These are phyloP conservation scores for Trichoderma brevicompactum DNA, from an alignment of 2,329 filamentous ascomycete genomes.

Conservation along the genomic window DNA sequence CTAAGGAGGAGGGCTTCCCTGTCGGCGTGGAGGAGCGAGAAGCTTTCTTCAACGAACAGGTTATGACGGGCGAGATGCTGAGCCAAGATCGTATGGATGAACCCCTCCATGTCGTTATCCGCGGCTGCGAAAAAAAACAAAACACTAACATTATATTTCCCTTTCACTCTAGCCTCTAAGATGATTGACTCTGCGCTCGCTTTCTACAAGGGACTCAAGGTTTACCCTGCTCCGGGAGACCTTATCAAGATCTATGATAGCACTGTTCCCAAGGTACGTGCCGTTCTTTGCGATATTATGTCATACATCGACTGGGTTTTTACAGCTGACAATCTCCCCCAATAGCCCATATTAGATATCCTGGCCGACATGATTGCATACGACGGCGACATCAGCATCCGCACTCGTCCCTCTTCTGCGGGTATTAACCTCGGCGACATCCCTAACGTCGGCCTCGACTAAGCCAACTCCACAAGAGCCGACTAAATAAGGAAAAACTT, in stretches of 20 bases:
- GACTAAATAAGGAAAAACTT: neutral
- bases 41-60: conserved; percentile 94
- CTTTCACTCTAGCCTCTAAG: conserved; percentile 58
- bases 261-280: conserved; percentile 85
- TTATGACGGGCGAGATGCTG: conserved; percentile 83
- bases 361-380: conserved; percentile 97
- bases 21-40: conserved; percentile 90
- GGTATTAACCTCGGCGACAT: conserved; percentile 53
- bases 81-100: conserved; percentile 73
- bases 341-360: conserved; percentile 86
- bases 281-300: neutral
- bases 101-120: conserved; percentile 4
- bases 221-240: conserved; percentile 91
- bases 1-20: conserved; percentile 91
- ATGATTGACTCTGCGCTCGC: conserved; percentile 84
- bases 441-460: conserved; percentile 60
- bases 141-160: neutral
- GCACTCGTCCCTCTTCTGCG: conserved; percentile 41
- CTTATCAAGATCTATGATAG: conserved; percentile 98
- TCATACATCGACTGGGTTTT: neutral
- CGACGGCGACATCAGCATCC: conserved; percentile 74
- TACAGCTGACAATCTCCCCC: neutral
- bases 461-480: conserved; percentile 36
- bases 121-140: neutral
- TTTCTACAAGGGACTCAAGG: conserved; percentile 98